phyloP scores from a whole-genome alignment of 75 land plant genomes.

The Sequoia sempervirens region DNA sequence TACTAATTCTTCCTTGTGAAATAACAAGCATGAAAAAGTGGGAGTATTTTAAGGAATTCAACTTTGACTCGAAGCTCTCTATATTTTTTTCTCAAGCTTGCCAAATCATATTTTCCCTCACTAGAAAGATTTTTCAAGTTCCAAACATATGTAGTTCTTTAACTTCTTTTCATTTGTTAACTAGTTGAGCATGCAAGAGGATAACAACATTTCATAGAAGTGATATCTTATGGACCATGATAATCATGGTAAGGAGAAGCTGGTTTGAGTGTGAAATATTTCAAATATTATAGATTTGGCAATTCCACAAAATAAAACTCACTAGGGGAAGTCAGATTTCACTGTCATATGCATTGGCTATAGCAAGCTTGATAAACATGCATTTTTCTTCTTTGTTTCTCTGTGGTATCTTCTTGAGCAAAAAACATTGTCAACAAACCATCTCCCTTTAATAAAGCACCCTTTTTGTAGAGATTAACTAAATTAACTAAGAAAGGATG shows the following conservation, averaged over 20 bases:
- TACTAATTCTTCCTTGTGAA: neutral
- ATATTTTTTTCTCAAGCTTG: neutral
- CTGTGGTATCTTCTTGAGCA: neutral
- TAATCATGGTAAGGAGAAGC: neutral
- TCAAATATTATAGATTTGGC: neutral
- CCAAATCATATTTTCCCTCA: neutral
- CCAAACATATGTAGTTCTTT: neutral
- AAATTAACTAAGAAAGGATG: neutral
- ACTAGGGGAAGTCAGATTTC: neutral
- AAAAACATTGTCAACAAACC: neutral
- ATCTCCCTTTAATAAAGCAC: neutral
- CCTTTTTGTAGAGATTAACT: neutral
- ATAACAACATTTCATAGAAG: neutral
- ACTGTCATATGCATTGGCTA: neutral
- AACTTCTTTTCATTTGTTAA: neutral
- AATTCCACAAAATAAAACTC: neutral
- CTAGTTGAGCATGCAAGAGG: neutral
- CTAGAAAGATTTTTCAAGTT: neutral
- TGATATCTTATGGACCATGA: neutral
- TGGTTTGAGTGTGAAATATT: neutral
- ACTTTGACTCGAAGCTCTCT: neutral
- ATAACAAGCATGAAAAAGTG: neutral
- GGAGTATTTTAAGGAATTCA: neutral
- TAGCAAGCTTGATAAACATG: neutral
- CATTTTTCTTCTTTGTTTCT: neutral